Base-by-base conservation (phyloP, 805 yeast genomes). In the Lipomyces yamanashiensis region DNA sequence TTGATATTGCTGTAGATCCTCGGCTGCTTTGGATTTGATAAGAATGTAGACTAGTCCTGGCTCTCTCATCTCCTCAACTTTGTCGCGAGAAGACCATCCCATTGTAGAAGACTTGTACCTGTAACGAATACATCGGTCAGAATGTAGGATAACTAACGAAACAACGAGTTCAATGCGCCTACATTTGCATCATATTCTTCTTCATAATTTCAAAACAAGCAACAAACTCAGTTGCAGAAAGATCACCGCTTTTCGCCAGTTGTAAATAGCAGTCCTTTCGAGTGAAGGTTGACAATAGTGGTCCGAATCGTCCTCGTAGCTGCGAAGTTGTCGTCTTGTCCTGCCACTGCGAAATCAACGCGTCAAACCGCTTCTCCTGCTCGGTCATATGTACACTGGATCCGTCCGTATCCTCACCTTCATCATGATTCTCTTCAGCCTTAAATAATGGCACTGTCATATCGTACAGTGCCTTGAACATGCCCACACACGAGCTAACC, bases 21-120 rank as follows among this genome's bases (percentile, higher is more conserved):
- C 50, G 7, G 40, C 4, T 33, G 51, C 23, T 41, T 33, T 44
- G 7, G 59, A 37, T 39, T 54, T 59, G 3, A 68, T 54, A n/a
- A 66, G 56, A 7, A 69, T 47, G 56, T 66, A 69, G 0, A 66
- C 19, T 58, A 69, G 45, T 1, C 71, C 72, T 0, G 13, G 40
- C 48, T 69, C 71, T 41, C 53, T 56, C 67, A 69, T 61, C 34
- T 69, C 72, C n/a, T 19, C 57, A 36, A 41, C 44, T 39, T 69
- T 69, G 23, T 54, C 43, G 7, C 49, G 34, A 2, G 60, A 21
- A 15, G 70, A 61, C 71, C 71, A 68, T 41, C 69, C 69, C 12
- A 66, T 15, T 5, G 64, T 57, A 3, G 69, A 65, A 5, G 59
- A 17, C 19, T 39, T 49, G 48, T 66, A 65, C 64, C 68, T 64